Percentiles rank a stretch among this genome's conserved stretches.
phyloP scores from a whole-genome alignment of 169 alveolate genomes.

The Plasmodium vinckei region DNA sequence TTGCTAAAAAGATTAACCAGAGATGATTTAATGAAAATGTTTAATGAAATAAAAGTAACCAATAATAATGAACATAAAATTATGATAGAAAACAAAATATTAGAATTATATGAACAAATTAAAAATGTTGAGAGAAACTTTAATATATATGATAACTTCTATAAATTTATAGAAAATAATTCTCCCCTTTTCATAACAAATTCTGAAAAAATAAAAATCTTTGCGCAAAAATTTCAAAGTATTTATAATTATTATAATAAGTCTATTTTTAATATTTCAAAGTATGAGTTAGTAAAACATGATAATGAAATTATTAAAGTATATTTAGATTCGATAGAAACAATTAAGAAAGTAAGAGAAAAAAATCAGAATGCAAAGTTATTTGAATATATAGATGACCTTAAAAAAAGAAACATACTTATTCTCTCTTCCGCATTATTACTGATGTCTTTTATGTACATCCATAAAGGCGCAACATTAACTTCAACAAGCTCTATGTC shows the following conservation, averaged over 20 bases:
- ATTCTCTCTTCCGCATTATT: slow-evolving; percentile 47
- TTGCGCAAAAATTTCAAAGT: slow-evolving; percentile 49
- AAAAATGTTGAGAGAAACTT: slow-evolving; percentile 32
- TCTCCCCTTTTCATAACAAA: slow-evolving; percentile 47
- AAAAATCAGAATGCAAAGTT: slow-evolving; percentile 53
- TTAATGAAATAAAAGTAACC: slow-evolving; percentile 30
- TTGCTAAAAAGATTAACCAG: slow-evolving; percentile 41
- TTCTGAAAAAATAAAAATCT: slow-evolving; percentile 58
- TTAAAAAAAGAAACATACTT: slow-evolving; percentile 64
- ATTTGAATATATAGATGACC: slow-evolving; percentile 69
- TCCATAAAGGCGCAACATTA: slow-evolving; percentile 74
- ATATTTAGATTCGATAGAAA: slow-evolving; percentile 54
- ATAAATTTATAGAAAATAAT: slow-evolving; percentile 57
- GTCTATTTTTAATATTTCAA: slow-evolving; percentile 41
- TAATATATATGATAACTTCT: slow-evolving; percentile 65
- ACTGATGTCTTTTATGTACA: slow-evolving; percentile 74
- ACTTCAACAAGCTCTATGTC: slow-evolving; percentile 65
- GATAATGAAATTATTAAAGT: slow-evolving; percentile 55
- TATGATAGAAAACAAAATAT: slow-evolving; percentile 25
- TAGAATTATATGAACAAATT: slow-evolving; percentile 56
- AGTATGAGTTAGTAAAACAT: slow-evolving; percentile 68
- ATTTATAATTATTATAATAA: slow-evolving; percentile 36
- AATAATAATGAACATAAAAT: slow-evolving; percentile 12
- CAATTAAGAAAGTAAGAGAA: slow-evolving; percentile 21
- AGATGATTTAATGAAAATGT: slow-evolving; percentile 65